phyloP scores from a whole-genome alignment of 2,329 filamentous ascomycete genomes.

The Fusarium beomiforme region DNA sequence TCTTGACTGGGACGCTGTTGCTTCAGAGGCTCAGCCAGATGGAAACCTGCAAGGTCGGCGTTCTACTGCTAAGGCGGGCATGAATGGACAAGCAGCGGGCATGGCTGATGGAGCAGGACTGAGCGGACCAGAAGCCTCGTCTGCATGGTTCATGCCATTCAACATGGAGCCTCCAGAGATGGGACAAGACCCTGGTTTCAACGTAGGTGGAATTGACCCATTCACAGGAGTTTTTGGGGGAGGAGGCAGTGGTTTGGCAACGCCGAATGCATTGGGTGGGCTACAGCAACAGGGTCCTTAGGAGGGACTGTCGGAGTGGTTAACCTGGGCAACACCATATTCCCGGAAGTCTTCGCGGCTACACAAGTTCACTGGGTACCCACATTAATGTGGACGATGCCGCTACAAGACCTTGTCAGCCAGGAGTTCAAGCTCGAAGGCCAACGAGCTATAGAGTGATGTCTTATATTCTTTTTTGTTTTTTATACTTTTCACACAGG shows the following conservation, averaged over 20 bases:
- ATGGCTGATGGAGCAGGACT: slow-evolving; percentile 37
- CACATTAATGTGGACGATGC: slow-evolving; percentile 1
- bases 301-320: slow-evolving; percentile 25
- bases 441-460: neutral
- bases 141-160: slow-evolving; percentile 93
- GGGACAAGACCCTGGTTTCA: slow-evolving; percentile 57
- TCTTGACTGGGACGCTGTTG: slow-evolving; percentile 56
- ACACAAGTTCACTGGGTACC: slow-evolving; percentile 4
- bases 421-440: neutral
- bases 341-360: slow-evolving; percentile 12
- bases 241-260: slow-evolving; percentile 51
- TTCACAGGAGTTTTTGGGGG: slow-evolving; percentile 61
- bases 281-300: slow-evolving; percentile 47
- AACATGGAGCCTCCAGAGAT: slow-evolving; percentile 83
- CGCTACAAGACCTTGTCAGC: neutral
- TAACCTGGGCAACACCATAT: slow-evolving; percentile 15
- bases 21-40: slow-evolving; percentile 45
- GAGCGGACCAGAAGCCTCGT: slow-evolving; percentile 59
- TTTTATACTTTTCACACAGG: neutral
- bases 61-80: slow-evolving; percentile 43
- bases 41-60: slow-evolving; percentile 42
- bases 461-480: neutral
- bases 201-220: slow-evolving; percentile 57
- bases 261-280: slow-evolving; percentile 48
- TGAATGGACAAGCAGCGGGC: slow-evolving; percentile 43